Evolutionary conservation across 1,139 yeast species (phyloP), one percentile per base, ranked within the genome.

Genomic region (Wickerhamomyces sp.): DNA sequence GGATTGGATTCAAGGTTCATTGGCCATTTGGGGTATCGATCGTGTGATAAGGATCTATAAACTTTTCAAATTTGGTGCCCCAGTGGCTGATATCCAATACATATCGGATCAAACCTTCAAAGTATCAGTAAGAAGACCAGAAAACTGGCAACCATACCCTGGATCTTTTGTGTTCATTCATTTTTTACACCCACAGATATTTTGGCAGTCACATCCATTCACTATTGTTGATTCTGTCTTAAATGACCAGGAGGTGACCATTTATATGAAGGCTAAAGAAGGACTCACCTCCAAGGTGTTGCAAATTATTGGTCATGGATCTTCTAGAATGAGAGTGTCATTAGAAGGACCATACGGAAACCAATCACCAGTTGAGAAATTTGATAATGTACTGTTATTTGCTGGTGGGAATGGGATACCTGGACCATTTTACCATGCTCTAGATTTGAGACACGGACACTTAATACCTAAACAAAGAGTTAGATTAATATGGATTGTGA

Each of bases 371-470:
- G 56, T 74, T 37, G 72, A 71, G 40, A 63, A 73, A 38, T 81
- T 72, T 55, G 79, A 76, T 38, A 73, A 67, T 36, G 68, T 69
- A 4, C 53, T 81, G 14, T 64, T 81, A 36, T 51, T 82, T 42
- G 78, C 81, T 1, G 83, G 89, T 46, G 88, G 89, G 33, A 79
- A 81, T 45, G 94, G 94, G 51, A 72, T 84, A 43, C 84, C 94
- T 3, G 81, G 81, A 1, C 56, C 72, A 16, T 61, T 60, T 44
- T 55, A 62, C 33, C 62, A 65, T 43, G 59, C 71, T 26, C 36
- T 55, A 12, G 52, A 51, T 19, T 31, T 47, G 2, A 37, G 43
- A 18, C 40, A 41, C 29, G 37, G 45, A 25, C 40, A 42, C 20
- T 31, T 48, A 22, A 26, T 49, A 4, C 33, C 40, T 20, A 51